Conservation (phyloP, 331 rosid species). For the Pyrus hybrid region DNA sequence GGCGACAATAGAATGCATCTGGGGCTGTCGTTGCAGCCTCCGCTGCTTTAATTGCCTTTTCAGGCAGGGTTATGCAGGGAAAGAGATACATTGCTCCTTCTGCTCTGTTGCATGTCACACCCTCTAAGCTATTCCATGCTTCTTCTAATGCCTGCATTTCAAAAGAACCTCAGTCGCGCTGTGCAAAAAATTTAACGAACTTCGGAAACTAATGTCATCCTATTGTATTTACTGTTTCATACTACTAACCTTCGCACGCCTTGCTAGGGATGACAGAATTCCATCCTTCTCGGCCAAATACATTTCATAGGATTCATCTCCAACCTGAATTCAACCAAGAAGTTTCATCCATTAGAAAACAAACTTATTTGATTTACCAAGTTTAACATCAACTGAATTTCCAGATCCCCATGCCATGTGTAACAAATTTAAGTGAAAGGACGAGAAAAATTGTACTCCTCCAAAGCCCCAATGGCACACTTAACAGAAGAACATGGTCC, state of each 20-base stretch:
- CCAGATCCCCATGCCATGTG: too few relatives aligned
- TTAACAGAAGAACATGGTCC: background rate
- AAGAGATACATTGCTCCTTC: constrained; percentile 98
- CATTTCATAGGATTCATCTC: constrained; percentile 78
- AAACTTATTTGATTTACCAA: background rate
- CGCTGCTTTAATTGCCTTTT: constrained; percentile 82
- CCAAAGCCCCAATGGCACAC: background rate
- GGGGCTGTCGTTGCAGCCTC: constrained; percentile 57
- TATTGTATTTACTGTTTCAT: background rate
- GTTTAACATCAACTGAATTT: background rate
- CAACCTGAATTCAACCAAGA: constrained; percentile 53
- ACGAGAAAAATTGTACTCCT: background rate
- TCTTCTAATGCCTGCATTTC: constrained; percentile 58
- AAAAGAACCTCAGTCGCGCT: background rate
- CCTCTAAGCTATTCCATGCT: constrained; percentile 69
- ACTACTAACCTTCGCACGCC: constrained; percentile 78
- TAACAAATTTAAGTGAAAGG: background rate
- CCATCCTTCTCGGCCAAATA: constrained; percentile 61
- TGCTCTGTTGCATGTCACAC: constrained; percentile 87
- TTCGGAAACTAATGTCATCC: background rate
- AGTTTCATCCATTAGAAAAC: constrained; percentile 5
- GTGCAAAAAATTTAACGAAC: background rate
- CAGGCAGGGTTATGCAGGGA: constrained; percentile 57
- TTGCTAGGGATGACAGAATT: constrained; percentile 66
- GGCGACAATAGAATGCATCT: constrained; percentile 70